A percentile compares a stretch with the other conserved stretches of the same genome.
These are phyloP conservation scores for Populus hybrid DNA, from an alignment of 441 rosid species.

Conservation along the genomic window DNA sequence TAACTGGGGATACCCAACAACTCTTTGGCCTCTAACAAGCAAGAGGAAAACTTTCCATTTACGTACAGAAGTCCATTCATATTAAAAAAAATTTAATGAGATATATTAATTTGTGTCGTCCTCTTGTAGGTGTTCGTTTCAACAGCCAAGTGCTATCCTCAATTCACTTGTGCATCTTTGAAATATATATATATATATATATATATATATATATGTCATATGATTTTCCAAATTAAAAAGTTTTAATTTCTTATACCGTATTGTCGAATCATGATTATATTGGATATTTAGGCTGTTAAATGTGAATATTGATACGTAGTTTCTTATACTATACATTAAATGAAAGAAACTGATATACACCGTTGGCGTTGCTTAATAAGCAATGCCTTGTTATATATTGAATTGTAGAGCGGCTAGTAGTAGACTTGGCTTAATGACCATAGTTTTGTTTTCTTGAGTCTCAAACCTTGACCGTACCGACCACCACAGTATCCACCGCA, in stretches of 20 bases:
- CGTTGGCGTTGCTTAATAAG: background rate
- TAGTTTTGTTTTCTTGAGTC: background rate
- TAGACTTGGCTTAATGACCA: background rate
- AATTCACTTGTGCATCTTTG: background rate
- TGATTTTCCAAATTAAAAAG: too few species aligned
- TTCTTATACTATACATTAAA: too few species aligned
- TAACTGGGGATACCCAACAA: background rate
- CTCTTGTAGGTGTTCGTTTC: too few species aligned
- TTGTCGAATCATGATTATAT: background rate
- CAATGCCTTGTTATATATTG: background rate
- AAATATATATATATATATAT: too few species aligned
- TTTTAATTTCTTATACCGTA: too few species aligned
- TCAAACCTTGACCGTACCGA: background rate
- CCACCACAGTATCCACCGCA: background rate
- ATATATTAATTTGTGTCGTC: too few species aligned
- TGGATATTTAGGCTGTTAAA: background rate
- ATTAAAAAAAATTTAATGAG: too few species aligned
- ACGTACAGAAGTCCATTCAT: background rate
- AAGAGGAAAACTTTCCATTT: background rate
- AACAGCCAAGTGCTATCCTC: background rate
- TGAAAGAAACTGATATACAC: background rate
- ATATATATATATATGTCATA: too few species aligned
- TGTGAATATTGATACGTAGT: too few species aligned
- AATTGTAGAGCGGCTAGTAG: too few species aligned
- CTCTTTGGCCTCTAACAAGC: too few species aligned